These are phyloP conservation scores for Quercus aquifolioides DNA, from an alignment of 306 rosid species.

Conservation along the genomic window DNA sequence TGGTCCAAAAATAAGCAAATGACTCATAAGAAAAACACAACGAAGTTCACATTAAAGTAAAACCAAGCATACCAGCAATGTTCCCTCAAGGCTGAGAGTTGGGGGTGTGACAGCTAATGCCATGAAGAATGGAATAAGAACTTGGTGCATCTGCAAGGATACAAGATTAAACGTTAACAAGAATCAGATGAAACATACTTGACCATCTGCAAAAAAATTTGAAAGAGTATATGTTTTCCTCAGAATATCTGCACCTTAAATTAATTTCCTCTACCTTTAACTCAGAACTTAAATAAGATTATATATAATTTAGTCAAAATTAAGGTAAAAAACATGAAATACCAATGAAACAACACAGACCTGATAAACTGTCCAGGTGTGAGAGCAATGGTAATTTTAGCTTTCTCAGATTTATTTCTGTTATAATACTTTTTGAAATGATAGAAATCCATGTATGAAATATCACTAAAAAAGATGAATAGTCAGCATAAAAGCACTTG, in stretches of 20 bases:
- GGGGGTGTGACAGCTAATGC: slow-evolving; percentile 76
- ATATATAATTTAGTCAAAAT: not conserved
- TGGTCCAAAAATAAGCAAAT: not conserved
- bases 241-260: not conserved
- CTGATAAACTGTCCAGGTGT: not conserved
- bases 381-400: not conserved
- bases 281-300: not conserved
- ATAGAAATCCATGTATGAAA: not conserved
- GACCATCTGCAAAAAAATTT: not conserved
- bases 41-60: not conserved
- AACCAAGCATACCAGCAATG: slow-evolving; percentile 69
- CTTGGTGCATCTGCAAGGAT: slow-evolving; percentile 72
- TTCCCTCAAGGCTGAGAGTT: slow-evolving; percentile 86
- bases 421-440: not conserved
- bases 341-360: not conserved
- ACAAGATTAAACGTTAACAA: slow-evolving; percentile 2
- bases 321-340: not conserved
- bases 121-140: slow-evolving; percentile 74
- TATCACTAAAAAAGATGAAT: not conserved
- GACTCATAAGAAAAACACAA: not conserved
- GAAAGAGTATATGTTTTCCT: not conserved
- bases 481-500: not conserved
- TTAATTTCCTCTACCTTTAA: not conserved
- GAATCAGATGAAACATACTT: not conserved
- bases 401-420: not conserved